Evolutionary conservation across 2,329 filamentous ascomycete genomes (phyloP), one percentile per base, ranked within the genome.

Genomic region (Trichoderma sp.): DNA sequence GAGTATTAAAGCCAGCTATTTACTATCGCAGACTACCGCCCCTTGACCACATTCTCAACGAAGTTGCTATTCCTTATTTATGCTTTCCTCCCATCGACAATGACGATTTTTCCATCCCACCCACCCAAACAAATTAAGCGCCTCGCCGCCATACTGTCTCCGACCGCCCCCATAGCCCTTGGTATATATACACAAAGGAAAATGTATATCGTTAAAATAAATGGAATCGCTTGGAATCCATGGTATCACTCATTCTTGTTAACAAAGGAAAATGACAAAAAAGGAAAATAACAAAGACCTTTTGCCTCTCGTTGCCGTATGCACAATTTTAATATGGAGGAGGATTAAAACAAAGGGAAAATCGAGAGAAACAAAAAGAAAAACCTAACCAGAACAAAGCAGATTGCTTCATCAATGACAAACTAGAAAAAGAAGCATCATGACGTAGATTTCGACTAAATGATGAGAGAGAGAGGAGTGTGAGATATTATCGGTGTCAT

Each of bases 161-260:
- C 3, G n/a, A 21, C 41, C 45, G 3, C 29, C 29, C 38, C 56
- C 56, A 33, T 27, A 53, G 60, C 38, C 60, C 60, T 56, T 65
- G 60, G 69, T 73, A 73, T 73, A 73, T 53, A 64, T 29, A 73
- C 69, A 65, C 50, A 72, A 72, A 60, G 69, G 63, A 63, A 63
- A 64, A 72, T 65, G 21, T 29, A 64, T 56, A 65, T 64, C 69
- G 69, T 73, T 73, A 56, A 21, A 72, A 68, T 21, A 56, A 62
- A 73, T 38, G 41, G 29, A 56, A n/a, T 41, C 2, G 5, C 27
- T 56, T 21, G 31, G n/a, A 18, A 56, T 38, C 27, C 69, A 73
- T 73, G 69, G 69, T 73, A 73, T 73, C 69, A 73, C 60, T 73
- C 69, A 65, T 64, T 73, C 69, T 75, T 68, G 56, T 29, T 53